These are phyloP conservation scores for Endocalyx cinctus DNA, from an alignment of 2,329 filamentous ascomycete species.

Conservation along the genomic window DNA sequence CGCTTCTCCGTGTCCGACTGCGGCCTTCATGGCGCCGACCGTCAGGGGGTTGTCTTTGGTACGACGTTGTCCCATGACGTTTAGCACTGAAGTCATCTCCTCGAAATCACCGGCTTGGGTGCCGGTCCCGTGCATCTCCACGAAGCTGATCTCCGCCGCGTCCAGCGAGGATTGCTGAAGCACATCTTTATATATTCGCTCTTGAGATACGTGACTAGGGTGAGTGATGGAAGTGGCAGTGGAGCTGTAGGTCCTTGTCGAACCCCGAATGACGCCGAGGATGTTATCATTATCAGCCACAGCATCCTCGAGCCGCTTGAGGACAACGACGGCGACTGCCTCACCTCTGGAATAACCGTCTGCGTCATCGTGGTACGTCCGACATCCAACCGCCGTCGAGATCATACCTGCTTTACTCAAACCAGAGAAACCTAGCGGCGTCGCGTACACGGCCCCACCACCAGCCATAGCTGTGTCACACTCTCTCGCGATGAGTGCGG, in stretches of 20 bases:
- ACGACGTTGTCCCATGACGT: slow-evolving; percentile 47
- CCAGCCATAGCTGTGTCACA: slow-evolving; percentile 16
- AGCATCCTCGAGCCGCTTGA: slow-evolving; percentile 43
- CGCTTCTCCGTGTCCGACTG: slow-evolving; percentile 42
- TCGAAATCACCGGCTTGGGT: slow-evolving; percentile 65
- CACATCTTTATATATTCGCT: slow-evolving; percentile 15
- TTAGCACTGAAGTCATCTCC: slow-evolving; percentile 60
- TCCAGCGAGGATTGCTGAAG: slow-evolving; percentile 9
- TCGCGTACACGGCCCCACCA: slow-evolving; percentile 9
- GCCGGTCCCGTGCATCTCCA: slow-evolving; percentile 68
- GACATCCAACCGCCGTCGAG: slow-evolving; percentile 15
- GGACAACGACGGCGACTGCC: slow-evolving; percentile 35
- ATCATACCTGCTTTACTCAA: slow-evolving; percentile 16
- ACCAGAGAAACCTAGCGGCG: slow-evolving; percentile 11
- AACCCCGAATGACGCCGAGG: slow-evolving; percentile 30
- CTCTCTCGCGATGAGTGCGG: slow-evolving; percentile 21
- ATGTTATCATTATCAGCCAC: slow-evolving; percentile 40
- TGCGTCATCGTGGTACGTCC: slow-evolving; percentile 32
- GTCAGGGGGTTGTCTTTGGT: slow-evolving; percentile 34
- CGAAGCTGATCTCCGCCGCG: slow-evolving; percentile 48
- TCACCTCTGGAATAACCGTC: slow-evolving; percentile 51
- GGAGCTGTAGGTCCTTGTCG: slow-evolving; percentile 33
- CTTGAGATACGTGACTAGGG: slow-evolving; percentile 28
- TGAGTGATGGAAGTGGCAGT: slow-evolving; percentile 32
- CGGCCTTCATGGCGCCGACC: slow-evolving; percentile 44